These are phyloP conservation scores for Aurantiochytrium sp. DNA, from an alignment of 108 stramenopile genomes.

Conservation along the genomic window DNA sequence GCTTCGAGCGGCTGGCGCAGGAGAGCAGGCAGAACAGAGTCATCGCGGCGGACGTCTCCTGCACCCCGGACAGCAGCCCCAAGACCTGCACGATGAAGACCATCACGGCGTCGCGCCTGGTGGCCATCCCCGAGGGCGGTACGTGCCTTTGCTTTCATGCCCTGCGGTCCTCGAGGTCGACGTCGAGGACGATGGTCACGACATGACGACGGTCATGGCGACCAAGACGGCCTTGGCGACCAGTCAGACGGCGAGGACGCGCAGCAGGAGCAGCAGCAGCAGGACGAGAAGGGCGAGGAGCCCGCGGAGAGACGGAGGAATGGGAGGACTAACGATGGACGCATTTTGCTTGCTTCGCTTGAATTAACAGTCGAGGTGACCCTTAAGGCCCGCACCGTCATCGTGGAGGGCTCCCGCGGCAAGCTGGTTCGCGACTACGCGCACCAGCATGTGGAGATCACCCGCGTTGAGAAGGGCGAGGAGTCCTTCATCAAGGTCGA, in stretches of 20 bases:
- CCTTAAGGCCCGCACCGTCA: slow-evolving; percentile 75
- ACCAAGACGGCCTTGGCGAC: no score
- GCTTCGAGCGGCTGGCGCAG: no score
- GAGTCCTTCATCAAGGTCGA: slow-evolving; percentile 78
- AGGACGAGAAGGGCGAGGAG: no score
- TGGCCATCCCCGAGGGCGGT: slow-evolving; percentile 36
- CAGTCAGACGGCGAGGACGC: no score
- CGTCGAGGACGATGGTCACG: no score
- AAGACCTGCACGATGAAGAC: slow-evolving; percentile 66
- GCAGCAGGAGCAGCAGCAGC: no score
- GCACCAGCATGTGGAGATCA: slow-evolving; percentile 82
- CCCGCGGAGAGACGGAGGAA: no score
- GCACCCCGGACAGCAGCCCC: not conserved
- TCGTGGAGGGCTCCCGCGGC: slow-evolving; percentile 88
- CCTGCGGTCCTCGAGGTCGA: not conserved
- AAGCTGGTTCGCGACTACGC: slow-evolving; percentile 84
- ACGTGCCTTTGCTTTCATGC: not conserved
- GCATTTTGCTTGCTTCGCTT: no score
- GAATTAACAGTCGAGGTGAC: slow-evolving; percentile 69
- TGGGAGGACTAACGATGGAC: no score
- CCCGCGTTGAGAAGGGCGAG: slow-evolving; percentile 53
- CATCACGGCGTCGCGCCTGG: slow-evolving; percentile 63
- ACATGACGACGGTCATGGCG: no score
- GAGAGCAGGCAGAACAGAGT: not conserved
- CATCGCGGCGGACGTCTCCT: no score